Base-by-base conservation (phyloP, 108 stramenopile genomes). In the Skeletonema grethae region DNA sequence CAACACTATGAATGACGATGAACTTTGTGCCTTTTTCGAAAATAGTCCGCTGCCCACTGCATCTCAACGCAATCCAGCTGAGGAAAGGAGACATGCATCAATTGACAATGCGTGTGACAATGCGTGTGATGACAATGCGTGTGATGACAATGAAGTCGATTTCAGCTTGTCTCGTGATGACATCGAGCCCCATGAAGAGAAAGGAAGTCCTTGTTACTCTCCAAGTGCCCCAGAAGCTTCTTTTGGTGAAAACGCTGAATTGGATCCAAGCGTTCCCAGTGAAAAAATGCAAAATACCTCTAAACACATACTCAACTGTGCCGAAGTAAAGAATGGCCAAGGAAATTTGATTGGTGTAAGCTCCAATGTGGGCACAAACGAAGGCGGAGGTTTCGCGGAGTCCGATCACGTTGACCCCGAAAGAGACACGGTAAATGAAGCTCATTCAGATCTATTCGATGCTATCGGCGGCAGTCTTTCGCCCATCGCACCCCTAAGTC, bases 21-120 rank as follows among this genome's bases (percentile, higher is more conserved):
- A 48, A 30, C 53, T 79, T 4, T 79, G 77, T 36, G 66, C 66
- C 6, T 79, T 79, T 35, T 79, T 79, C 29, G 70, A 72, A 7
- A 67, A 66, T 20, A 56, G 31, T 28, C n/a, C 30, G 38, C 59
- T 28, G 2, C 24, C 46, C 1, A 35, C 16, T 63, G 16, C 7
- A 24, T 12, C 29, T 29, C 18, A 12, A 55, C 60, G 10, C 56
- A 58, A 41, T 15, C 10, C 57, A 4, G 6, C 15, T 13, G 18
- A 11, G 15, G 38, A 48, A 24, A 24, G 6, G 50, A 5, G 16
- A 2, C 15, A 24, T 7, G 22, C 6, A 2, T 53, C 50, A 8
- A 22, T 53, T 7, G 22, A 22, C 7, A 22, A 53, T 5, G 22
- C 8, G 18, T 53, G 20, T n/a, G 22, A n/a, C n/a, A n/a, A n/a